phyloP scores from a whole-genome alignment of 306 rosid species.

The Senna tora region DNA sequence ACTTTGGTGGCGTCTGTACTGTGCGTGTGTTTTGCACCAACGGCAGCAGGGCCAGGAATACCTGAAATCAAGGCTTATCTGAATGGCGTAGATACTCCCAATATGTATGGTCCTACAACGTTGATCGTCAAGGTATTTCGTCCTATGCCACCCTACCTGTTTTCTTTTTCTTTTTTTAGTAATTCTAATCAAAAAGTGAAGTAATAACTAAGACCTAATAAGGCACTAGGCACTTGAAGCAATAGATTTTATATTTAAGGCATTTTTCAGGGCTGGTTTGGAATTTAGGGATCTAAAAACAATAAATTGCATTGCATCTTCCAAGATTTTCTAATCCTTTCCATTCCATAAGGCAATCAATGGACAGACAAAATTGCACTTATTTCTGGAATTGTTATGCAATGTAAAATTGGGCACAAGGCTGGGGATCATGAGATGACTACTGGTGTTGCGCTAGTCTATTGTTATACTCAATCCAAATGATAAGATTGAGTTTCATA shows the following conservation, averaged over 20 bases:
- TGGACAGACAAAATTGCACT: not conserved
- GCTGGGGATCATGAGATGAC: not conserved
- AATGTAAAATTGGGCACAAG: not conserved
- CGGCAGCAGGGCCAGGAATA: slow-evolving; percentile 93
- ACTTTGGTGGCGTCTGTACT: slow-evolving; percentile 66
- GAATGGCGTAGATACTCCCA: slow-evolving; percentile 88
- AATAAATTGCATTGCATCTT: no score
- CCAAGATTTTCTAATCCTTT: no score
- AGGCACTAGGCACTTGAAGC: no score
- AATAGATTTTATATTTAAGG: no score
- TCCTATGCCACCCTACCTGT: not conserved
- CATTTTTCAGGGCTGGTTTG: no score
- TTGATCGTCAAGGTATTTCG: slow-evolving; percentile 74
- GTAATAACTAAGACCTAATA: no score
- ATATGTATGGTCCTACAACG: slow-evolving; percentile 77
- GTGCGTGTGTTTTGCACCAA: slow-evolving; percentile 88
- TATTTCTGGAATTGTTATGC: not conserved
- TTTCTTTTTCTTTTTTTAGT: not conserved
- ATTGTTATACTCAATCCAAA: not conserved
- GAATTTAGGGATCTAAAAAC: no score
- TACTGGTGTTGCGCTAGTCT: no score
- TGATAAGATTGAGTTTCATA: no score
- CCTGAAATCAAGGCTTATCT: slow-evolving; percentile 97
- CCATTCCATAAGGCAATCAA: no score
- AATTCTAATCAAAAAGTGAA: not conserved